These are phyloP conservation scores for Stachybotrys chlorohalonatus DNA, from an alignment of 2,329 filamentous ascomycete species.

Conservation along the genomic window DNA sequence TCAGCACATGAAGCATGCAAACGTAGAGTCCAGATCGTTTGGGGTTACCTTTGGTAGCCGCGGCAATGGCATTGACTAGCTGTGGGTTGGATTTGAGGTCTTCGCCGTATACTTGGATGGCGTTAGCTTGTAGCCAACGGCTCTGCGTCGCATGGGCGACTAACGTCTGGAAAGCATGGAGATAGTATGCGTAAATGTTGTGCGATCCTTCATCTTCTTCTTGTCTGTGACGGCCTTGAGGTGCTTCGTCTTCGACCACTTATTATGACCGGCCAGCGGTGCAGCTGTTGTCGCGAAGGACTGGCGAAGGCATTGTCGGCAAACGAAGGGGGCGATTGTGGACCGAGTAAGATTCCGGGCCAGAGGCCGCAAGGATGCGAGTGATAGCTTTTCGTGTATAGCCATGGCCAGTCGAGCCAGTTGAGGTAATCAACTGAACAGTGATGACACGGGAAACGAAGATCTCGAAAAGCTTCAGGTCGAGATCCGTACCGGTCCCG, in stretches of 20 bases:
- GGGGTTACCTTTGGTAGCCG: constrained; percentile 64
- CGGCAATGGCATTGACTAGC: constrained; percentile 61
- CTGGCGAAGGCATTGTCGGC: constrained; percentile 35
- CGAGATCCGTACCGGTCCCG: too few relatives aligned
- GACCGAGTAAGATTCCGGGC: neutral
- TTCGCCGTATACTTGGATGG: constrained; percentile 57
- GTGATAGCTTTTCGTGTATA: too few relatives aligned
- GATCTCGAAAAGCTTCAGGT: constrained; percentile 2
- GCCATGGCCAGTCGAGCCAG: too few relatives aligned
- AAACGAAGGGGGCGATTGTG: constrained; percentile 20
- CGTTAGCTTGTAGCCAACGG: neutral
- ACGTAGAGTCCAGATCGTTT: neutral
- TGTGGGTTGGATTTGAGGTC: constrained; percentile 67
- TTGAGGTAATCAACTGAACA: too few relatives aligned
- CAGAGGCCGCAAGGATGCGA: too few relatives aligned
- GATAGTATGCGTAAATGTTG: constrained; percentile 61
- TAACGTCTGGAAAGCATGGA: constrained; percentile 65
- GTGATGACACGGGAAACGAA: neutral
- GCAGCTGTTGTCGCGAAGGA: constrained; percentile 35
- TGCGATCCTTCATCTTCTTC: constrained; percentile 65
- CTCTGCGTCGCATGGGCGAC: constrained; percentile 9
- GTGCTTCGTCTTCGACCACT: constrained; percentile 95
- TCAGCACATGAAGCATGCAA: too few relatives aligned
- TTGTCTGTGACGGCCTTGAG: constrained; percentile 83
- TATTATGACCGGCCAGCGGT: constrained; percentile 65